These are phyloP conservation scores for Phytopythium chamaehyphon DNA, from an alignment of 352 stramenopile genomes.

Conservation along the genomic window DNA sequence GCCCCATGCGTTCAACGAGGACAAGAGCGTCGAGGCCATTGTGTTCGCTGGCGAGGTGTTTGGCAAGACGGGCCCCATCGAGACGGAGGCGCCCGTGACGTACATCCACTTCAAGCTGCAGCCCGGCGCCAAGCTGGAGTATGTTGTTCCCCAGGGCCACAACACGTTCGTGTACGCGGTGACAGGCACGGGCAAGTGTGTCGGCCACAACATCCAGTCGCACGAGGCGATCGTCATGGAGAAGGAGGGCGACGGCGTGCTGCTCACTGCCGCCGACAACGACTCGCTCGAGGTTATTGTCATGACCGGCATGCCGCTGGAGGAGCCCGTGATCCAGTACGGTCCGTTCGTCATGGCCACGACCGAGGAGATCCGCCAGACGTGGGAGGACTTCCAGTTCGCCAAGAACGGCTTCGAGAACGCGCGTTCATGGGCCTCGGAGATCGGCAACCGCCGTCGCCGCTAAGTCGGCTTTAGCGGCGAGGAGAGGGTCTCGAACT, in stretches of 20 bases:
- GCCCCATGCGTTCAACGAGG: conserved; percentile 29
- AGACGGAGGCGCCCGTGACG: conserved; percentile 38
- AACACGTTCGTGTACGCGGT: conserved; percentile 40
- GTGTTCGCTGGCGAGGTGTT: conserved; percentile 49
- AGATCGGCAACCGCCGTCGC: conserved; percentile 38
- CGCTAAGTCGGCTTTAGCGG: background rate
- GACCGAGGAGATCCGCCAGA: conserved; percentile 41
- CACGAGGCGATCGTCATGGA: conserved; percentile 54
- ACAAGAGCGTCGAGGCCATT: conserved; percentile 38
- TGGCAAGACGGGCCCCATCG: conserved; percentile 27
- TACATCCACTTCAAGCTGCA: conserved; percentile 50
- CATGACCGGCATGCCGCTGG: conserved; percentile 41
- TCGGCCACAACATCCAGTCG: conserved; percentile 17
- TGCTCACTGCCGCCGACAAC: conserved; percentile 19
- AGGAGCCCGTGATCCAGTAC: conserved; percentile 58
- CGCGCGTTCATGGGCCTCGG: conserved; percentile 35
- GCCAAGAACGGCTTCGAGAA: conserved; percentile 73
- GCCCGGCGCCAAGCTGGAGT: conserved; percentile 23
- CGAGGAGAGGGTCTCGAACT: background rate
- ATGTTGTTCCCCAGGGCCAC: conserved; percentile 31
- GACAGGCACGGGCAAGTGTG: conserved; percentile 22
- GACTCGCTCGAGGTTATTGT: conserved; percentile 47
- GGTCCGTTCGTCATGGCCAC: conserved; percentile 77
- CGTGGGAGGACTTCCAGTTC: conserved; percentile 42
- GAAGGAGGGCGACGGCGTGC: conserved; percentile 43